phyloP scores from a whole-genome alignment of 2,329 filamentous ascomycete species.

The Curvularia sp. region DNA sequence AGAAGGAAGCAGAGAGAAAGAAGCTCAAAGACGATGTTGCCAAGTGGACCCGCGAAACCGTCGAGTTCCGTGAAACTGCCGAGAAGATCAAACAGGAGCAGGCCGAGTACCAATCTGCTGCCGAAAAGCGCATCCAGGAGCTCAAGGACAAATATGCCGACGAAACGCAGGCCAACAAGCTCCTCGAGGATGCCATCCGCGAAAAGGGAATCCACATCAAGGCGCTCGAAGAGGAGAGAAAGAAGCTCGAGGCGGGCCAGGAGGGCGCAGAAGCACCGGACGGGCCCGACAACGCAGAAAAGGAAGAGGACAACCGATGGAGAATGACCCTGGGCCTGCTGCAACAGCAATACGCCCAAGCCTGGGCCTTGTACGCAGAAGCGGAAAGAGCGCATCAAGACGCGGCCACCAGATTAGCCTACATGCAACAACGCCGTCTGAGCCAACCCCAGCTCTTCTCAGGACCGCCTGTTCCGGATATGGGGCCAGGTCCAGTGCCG shows the following conservation, averaged over 20 bases:
- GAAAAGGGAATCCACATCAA: slow-evolving; percentile 75
- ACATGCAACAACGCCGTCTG: slow-evolving; percentile 47
- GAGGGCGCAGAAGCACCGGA: slow-evolving; percentile 52
- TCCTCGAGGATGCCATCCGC: slow-evolving; percentile 75
- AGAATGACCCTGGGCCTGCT: slow-evolving; percentile 62
- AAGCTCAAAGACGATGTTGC: slow-evolving; percentile 74
- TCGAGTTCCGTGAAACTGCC: slow-evolving; percentile 62
- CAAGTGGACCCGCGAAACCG: slow-evolving; percentile 72
- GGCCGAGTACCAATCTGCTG: slow-evolving; percentile 42
- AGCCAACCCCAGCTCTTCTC: slow-evolving; percentile 51
- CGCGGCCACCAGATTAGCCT: slow-evolving; percentile 53
- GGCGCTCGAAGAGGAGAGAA: slow-evolving; percentile 73
- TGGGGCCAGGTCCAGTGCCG: slow-evolving; percentile 24
- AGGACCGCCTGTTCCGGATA: slow-evolving; percentile 40
- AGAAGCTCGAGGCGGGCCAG: slow-evolving; percentile 58
- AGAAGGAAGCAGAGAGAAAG: slow-evolving; percentile 71
- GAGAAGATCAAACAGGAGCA: slow-evolving; percentile 56
- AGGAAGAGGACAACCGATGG: slow-evolving; percentile 63
- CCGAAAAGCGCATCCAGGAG: slow-evolving; percentile 52
- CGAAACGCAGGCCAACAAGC: slow-evolving; percentile 59
- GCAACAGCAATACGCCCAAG: slow-evolving; percentile 57
- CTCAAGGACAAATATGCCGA: slow-evolving; percentile 53
- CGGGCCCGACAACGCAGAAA: slow-evolving; percentile 51
- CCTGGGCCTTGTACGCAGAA: slow-evolving; percentile 45
- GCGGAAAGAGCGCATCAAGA: slow-evolving; percentile 51